Conservation (phyloP, 2,329 filamentous ascomycete species). For the Alternaria triticimaculans region DNA sequence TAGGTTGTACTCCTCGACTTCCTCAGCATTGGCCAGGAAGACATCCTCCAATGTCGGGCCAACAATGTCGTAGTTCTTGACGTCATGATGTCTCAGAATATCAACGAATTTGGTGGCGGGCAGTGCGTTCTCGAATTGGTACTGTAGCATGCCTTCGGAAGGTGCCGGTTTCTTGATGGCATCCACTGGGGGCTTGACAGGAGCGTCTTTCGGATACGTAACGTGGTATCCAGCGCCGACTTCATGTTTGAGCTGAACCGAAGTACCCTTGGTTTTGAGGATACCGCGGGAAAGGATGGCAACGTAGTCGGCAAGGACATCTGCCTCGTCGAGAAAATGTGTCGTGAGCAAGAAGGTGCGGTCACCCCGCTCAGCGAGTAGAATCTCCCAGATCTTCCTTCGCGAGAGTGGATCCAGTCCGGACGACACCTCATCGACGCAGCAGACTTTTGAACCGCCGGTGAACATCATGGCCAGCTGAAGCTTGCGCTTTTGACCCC, state of each 20-base stretch:
- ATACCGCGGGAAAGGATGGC: slow-evolving; percentile 85
- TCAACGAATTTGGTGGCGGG: slow-evolving; percentile 75
- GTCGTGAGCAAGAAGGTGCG: slow-evolving; percentile 88
- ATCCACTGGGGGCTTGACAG: slow-evolving; percentile 58
- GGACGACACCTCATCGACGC: slow-evolving; percentile 88
- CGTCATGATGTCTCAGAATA: slow-evolving; percentile 68
- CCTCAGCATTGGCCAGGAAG: slow-evolving; percentile 84
- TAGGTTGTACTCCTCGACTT: slow-evolving; percentile 65
- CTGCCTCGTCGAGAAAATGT: slow-evolving; percentile 92
- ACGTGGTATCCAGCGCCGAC: slow-evolving; percentile 86
- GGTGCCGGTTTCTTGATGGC: slow-evolving; percentile 52
- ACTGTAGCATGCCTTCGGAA: slow-evolving; percentile 72
- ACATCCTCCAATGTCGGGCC: slow-evolving; percentile 93
- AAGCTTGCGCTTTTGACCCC: slow-evolving; percentile 90
- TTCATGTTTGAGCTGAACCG: slow-evolving; percentile 82
- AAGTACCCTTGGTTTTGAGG: slow-evolving; percentile 81
- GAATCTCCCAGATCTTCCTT: slow-evolving; percentile 92
- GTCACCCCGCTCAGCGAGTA: slow-evolving; percentile 80
- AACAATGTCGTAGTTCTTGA: slow-evolving; percentile 82
- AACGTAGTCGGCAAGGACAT: slow-evolving; percentile 87
- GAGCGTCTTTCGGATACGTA: slow-evolving; percentile 40
- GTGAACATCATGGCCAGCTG: slow-evolving; percentile 96
- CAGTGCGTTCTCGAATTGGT: slow-evolving; percentile 72
- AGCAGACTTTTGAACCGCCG: slow-evolving; percentile 85
- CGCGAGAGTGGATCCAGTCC: slow-evolving; percentile 87